These are phyloP conservation scores for Naganishia kalamii DNA, from an alignment of 768 basidiomycete genomes.

Conservation along the genomic window DNA sequence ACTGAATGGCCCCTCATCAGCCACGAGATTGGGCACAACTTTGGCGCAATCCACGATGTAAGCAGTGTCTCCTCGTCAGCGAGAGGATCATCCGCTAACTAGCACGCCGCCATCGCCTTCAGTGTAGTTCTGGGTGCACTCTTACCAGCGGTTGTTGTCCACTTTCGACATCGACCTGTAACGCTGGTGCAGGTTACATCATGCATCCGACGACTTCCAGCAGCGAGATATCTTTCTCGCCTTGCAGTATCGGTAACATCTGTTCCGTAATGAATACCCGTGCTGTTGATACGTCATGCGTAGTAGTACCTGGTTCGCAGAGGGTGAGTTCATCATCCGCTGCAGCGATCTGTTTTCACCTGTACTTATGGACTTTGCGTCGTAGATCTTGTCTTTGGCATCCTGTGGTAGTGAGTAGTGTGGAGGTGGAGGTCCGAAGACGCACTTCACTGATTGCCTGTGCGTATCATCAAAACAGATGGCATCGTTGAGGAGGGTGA, in stretches of 20 bases:
- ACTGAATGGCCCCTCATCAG: conserved; percentile 53
- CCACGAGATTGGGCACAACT: conserved; percentile 58
- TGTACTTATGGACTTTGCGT: background rate
- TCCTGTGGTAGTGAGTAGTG: conserved; percentile 53
- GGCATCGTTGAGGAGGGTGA: conserved; percentile 56
- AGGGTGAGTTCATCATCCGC: conserved; percentile 13
- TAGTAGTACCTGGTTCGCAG: conserved; percentile 56
- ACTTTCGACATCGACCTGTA: conserved; percentile 55
- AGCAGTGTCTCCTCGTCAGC: background rate
- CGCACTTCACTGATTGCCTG: background rate
- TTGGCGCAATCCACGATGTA: conserved; percentile 63
- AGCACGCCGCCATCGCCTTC: conserved; percentile 38
- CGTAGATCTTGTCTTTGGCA: conserved; percentile 1
- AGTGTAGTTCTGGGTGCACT: conserved; percentile 63
- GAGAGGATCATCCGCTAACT: background rate
- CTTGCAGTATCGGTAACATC: conserved; percentile 75
- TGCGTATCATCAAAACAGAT: too few relatives aligned
- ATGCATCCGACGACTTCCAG: conserved; percentile 70
- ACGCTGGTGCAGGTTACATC: conserved; percentile 64
- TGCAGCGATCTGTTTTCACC: background rate
- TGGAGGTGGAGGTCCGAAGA: conserved; percentile 15
- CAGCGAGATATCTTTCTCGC: conserved; percentile 65
- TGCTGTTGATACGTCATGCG: conserved; percentile 59
- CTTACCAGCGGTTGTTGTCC: conserved; percentile 63
- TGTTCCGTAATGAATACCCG: conserved; percentile 62